A percentile compares a stretch with the other conserved stretches of the same genome.
Evolutionary conservation across 352 stramenopile species (phyloP).

Genomic region (Pythium brassicae): DNA sequence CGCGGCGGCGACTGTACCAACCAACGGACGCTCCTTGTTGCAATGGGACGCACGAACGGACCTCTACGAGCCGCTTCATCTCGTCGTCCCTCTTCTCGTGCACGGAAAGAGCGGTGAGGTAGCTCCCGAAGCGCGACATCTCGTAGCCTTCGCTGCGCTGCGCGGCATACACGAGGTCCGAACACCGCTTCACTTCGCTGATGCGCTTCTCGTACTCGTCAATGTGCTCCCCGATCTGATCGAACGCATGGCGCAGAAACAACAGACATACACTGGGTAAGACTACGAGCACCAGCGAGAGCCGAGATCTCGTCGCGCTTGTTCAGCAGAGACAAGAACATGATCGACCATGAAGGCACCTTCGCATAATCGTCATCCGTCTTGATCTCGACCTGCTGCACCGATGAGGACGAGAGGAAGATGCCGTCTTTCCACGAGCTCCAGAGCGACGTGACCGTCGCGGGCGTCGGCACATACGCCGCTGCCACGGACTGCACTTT

Average conservation of each 20-base stretch:
- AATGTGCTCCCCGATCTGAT: constrained; percentile 83
- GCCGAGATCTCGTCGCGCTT: too few relatives aligned
- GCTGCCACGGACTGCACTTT: constrained; percentile 72
- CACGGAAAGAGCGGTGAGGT: constrained; percentile 67
- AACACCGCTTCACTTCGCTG: constrained; percentile 73
- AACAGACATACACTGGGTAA: not conserved
- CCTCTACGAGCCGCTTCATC: constrained; percentile 73
- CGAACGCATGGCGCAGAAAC: not conserved
- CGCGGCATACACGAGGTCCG: constrained; percentile 75
- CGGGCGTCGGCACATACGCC: constrained; percentile 71
- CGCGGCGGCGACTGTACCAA: not conserved
- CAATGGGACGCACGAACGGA: constrained; percentile 7
- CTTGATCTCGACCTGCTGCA: constrained; percentile 84
- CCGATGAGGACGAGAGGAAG: constrained; percentile 62
- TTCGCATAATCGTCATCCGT: constrained; percentile 84
- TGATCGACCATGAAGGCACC: too few relatives aligned
- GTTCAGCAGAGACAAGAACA: too few relatives aligned
- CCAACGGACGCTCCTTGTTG: too few relatives aligned
- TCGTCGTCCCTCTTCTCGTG: constrained; percentile 72
- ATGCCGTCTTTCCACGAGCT: constrained; percentile 79
- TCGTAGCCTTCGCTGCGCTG: constrained; percentile 83
- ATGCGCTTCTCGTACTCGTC: constrained; percentile 84
- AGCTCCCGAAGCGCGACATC: constrained; percentile 82
- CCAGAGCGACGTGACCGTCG: constrained; percentile 75
- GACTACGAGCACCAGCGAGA: not conserved